phyloP scores from a whole-genome alignment of 148 eudicot species.

The Limonium bicolor region DNA sequence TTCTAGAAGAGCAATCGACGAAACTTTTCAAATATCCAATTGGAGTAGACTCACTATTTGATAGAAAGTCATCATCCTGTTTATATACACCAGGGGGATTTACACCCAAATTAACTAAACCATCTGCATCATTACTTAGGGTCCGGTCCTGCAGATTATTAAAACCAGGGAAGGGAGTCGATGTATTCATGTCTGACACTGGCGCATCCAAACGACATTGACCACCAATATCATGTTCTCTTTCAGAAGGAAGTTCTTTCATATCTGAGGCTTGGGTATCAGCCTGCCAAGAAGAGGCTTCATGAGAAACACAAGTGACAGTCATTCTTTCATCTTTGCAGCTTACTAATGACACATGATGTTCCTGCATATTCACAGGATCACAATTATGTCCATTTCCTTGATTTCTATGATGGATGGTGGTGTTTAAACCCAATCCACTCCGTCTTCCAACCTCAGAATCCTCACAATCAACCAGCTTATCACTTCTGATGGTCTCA shows the following conservation, averaged over 20 bases:
- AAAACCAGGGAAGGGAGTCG: slow-evolving; percentile 25
- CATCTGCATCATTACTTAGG: slow-evolving; percentile 15
- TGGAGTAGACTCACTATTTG: slow-evolving; percentile 13
- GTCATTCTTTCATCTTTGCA: slow-evolving; percentile 15
- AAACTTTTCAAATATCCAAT: slow-evolving; percentile 26
- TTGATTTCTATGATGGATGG: slow-evolving; percentile 13
- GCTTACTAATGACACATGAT: slow-evolving; percentile 10
- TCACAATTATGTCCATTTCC: slow-evolving; percentile 12
- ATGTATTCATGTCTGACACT: slow-evolving; percentile 19
- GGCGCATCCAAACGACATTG: slow-evolving; percentile 54
- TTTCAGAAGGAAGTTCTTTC: slow-evolving; percentile 22
- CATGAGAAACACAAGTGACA: too few species aligned
- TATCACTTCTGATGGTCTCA: slow-evolving; percentile 23
- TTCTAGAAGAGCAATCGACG: slow-evolving; percentile 12
- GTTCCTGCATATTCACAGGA: slow-evolving; percentile 22
- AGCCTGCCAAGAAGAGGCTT: slow-evolving; percentile 10
- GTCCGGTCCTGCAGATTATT: slow-evolving; percentile 13
- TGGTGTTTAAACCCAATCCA: slow-evolving; percentile 19
- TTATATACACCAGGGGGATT: slow-evolving; percentile 26
- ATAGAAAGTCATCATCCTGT: slow-evolving; percentile 13
- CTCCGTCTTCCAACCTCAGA: slow-evolving; percentile 11
- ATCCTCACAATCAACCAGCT: slow-evolving; percentile 12
- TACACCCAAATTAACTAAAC: slow-evolving; percentile 9
- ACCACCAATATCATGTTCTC: slow-evolving; percentile 41
- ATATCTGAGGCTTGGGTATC: slow-evolving; percentile 13